phyloP scores from a whole-genome alignment of 1,284 basidiomycete species.

The Ceratobasidium sp. region DNA sequence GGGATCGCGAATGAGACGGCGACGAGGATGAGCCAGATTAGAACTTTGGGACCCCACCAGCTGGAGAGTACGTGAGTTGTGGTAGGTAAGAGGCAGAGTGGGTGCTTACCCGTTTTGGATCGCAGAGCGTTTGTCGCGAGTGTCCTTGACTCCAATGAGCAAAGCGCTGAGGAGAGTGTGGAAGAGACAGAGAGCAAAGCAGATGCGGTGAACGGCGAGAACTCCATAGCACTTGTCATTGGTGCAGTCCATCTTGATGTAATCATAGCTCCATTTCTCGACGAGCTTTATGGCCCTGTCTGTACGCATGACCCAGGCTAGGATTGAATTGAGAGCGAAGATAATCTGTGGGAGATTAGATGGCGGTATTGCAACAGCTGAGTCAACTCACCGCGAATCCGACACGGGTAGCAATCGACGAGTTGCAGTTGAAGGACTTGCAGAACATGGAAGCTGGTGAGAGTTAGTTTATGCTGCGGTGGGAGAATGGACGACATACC shows the following conservation, averaged over 20 bases:
- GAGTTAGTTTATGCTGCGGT: slow-evolving; percentile 10
- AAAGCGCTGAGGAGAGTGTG: slow-evolving; percentile 84
- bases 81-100: not conserved
- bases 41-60: slow-evolving; percentile 99
- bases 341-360: slow-evolving; percentile 73
- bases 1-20: slow-evolving; percentile 91
- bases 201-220: slow-evolving; percentile 97
- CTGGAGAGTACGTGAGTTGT: slow-evolving; percentile 59
- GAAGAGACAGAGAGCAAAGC: slow-evolving; percentile 92
- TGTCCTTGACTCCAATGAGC: slow-evolving; percentile 90
- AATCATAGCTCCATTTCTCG: slow-evolving; percentile 94
- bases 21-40: slow-evolving; percentile 85
- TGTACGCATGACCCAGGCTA: slow-evolving; percentile 97
- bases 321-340: slow-evolving; percentile 94
- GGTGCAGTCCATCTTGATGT: slow-evolving; percentile 97
- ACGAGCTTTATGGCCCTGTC: slow-evolving; percentile 88
- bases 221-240: slow-evolving; percentile 97
- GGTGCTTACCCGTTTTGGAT: slow-evolving; percentile 93
- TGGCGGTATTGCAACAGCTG: not conserved
- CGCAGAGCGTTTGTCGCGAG: slow-evolving; percentile 89
- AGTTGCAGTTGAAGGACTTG: slow-evolving; percentile 99
- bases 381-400: slow-evolving; percentile 84
- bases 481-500: slow-evolving; percentile 59
- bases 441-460: slow-evolving; percentile 91
- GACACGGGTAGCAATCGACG: slow-evolving; percentile 96